Evolutionary conservation across 352 stramenopile genomes (phyloP).

Genomic region (Phytophthora pluvialis): DNA sequence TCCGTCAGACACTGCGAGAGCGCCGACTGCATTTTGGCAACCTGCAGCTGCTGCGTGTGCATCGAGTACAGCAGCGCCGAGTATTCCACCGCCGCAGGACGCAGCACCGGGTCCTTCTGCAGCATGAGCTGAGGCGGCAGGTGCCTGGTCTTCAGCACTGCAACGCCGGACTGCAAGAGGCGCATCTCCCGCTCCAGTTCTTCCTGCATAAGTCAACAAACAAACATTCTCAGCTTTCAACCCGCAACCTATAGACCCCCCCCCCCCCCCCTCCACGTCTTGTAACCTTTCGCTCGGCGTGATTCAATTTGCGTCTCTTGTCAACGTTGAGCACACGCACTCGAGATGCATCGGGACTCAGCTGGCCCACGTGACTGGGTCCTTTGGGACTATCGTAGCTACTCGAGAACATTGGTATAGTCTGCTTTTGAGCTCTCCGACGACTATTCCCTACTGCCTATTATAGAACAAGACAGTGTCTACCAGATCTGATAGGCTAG

Average conservation of each 20-base stretch:
- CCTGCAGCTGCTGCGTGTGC: slow-evolving; percentile 23
- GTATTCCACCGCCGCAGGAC: slow-evolving; percentile 6
- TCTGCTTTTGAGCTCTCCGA: background rate
- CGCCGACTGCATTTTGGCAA: slow-evolving; percentile 34
- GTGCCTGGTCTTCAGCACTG: slow-evolving; percentile 20
- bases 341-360: slow-evolving; percentile 11
- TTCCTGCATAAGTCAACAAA: slow-evolving; percentile 1
- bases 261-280: background rate
- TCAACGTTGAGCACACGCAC: background rate
- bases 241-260: background rate
- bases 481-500: no score
- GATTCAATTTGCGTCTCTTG: slow-evolving; percentile 24
- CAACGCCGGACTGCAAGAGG: slow-evolving; percentile 30
- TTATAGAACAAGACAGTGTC: no score
- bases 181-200: slow-evolving; percentile 28
- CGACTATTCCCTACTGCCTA: slow-evolving; percentile 6
- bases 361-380: background rate
- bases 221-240: background rate
- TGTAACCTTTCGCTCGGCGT: slow-evolving; percentile 23
- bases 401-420: slow-evolving; percentile 2
- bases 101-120: slow-evolving; percentile 27
- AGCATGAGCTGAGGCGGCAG: slow-evolving; percentile 9
- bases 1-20: slow-evolving; percentile 28
- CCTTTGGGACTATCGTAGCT: background rate
- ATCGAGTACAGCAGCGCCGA: slow-evolving; percentile 16